Base-by-base conservation (phyloP, 2,329 filamentous ascomycete species). In the Ceratocystis harringtonii region DNA sequence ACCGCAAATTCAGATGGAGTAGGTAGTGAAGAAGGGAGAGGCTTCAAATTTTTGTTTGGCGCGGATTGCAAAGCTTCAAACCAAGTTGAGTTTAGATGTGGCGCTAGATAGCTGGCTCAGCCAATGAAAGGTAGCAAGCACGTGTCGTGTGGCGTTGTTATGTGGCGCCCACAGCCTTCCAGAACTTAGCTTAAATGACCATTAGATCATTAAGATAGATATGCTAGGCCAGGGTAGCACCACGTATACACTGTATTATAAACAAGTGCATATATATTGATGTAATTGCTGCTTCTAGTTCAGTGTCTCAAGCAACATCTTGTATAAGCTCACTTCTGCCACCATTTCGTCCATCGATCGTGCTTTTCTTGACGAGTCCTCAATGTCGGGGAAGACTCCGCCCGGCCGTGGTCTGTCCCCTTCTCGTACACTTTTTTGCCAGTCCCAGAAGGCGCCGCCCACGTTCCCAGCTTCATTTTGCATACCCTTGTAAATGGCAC, bases 381-480 rank as follows among this genome's bases (percentile, higher is more conserved):
- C 89, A 8, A 91, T 84, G 48, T 78, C 79, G 0, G 86, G 84
- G 71, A 94, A 89, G 25, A 72, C 76, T 64, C 85, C 80, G 19
- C 78, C 76, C 8, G 83, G 76, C 73, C 75, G 71, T 19, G 83
- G 81, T 68, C 81, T 72, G 68, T 66, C 74, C 67, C 69, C 72
- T 68, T 67, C 70, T 61, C 70, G 61, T 52, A 48, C 63, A 60
- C 66, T 19, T 17, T 61, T 17, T 41, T 71, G 69, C 25, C 66
- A 70, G 68, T 89, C 84, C 78, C 80, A 83, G 70, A 92, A 78
- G 64, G 85, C 85, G 45, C 81, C 83, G 5, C 87, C 88, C 15
- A 97, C 78, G 76, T 97, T 88, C 0, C 92, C 92, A 69, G 90
- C 87, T 75, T 95, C 89, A 32, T 82, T 83, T 71, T 95, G 90